Percentiles rank a stretch among this genome's conserved stretches.
Evolutionary conservation across 1,284 basidiomycete species (phyloP).

Genomic region (Cryptococcus sp.): DNA sequence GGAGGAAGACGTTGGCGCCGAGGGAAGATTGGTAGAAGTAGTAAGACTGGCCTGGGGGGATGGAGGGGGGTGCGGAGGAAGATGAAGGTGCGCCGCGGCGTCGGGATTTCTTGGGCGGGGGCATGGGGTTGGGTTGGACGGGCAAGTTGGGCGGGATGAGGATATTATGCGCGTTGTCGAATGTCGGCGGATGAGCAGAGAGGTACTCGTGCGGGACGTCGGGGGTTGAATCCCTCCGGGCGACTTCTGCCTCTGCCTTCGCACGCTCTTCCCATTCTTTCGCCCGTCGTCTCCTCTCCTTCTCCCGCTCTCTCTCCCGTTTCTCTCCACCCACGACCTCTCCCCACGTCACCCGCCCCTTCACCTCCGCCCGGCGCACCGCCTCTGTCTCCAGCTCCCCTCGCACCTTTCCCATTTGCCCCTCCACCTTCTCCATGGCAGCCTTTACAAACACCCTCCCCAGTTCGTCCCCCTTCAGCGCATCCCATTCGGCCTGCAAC

Average conservation of each 20-base stretch:
- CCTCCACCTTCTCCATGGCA: slow-evolving; percentile 68
- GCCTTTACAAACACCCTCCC: slow-evolving; percentile 75
- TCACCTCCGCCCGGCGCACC: slow-evolving; percentile 42
- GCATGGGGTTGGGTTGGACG: slow-evolving; percentile 44
- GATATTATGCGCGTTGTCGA: slow-evolving; percentile 14
- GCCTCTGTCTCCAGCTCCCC: slow-evolving; percentile 62
- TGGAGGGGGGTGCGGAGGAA: slow-evolving; percentile 24
- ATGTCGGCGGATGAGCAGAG: neutral
- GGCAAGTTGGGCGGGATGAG: slow-evolving; percentile 38
- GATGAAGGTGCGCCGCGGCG: slow-evolving; percentile 26
- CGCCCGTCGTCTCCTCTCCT: slow-evolving; percentile 42
- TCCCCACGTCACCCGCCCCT: slow-evolving; percentile 41
- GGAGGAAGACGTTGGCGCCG: slow-evolving; percentile 86
- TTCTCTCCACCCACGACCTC: slow-evolving; percentile 42
- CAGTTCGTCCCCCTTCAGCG: slow-evolving; percentile 67
- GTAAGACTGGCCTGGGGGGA: slow-evolving; percentile 55
- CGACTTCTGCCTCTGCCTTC: slow-evolving; percentile 3
- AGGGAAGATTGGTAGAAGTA: slow-evolving; percentile 95
- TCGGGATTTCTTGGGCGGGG: slow-evolving; percentile 27
- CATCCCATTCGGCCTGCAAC: slow-evolving; percentile 56
- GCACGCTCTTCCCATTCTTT: slow-evolving; percentile 31
- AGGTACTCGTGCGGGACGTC: slow-evolving; percentile 22
- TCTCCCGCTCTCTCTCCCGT: slow-evolving; percentile 50
- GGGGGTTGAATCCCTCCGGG: slow-evolving; percentile 5
- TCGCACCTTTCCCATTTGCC: slow-evolving; percentile 71